These are phyloP conservation scores for Cercophora samala DNA, from an alignment of 495 filamentous ascomycete genomes.

Conservation along the genomic window DNA sequence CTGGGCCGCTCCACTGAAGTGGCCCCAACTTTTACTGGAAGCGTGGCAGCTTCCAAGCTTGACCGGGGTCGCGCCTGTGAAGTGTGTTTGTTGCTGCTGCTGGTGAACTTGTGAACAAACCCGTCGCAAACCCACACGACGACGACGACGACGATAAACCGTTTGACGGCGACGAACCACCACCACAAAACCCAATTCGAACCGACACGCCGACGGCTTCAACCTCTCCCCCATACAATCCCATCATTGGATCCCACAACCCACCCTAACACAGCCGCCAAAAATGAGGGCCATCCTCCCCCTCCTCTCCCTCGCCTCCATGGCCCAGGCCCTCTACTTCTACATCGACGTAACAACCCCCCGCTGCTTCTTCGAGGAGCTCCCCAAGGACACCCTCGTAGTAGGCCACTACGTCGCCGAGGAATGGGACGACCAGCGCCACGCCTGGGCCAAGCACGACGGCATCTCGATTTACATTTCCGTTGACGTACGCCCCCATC, in stretches of 20 bases:
- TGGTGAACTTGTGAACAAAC: neutral
- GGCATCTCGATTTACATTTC: slow-evolving; percentile 81
- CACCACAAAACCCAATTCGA: slow-evolving; percentile 7
- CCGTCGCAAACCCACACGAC: neutral
- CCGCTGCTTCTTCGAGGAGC: slow-evolving; percentile 97
- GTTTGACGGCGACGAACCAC: neutral
- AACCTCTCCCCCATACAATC: neutral
- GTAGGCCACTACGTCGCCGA: slow-evolving; percentile 87
- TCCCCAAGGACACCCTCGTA: slow-evolving; percentile 93
- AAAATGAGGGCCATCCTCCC: slow-evolving; percentile 51
- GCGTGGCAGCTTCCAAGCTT: slow-evolving; percentile 44
- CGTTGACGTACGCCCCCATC: slow-evolving; percentile 60
- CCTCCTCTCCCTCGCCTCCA: slow-evolving; percentile 47
- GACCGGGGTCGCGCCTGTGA: slow-evolving; percentile 15
- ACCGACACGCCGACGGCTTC: slow-evolving; percentile 5
- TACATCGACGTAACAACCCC: slow-evolving; percentile 79
- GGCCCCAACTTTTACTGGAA: slow-evolving; percentile 38
- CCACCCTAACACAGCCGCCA: neutral
- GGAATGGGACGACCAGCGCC: slow-evolving; percentile 65
- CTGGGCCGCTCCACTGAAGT: neutral
- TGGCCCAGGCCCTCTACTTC: slow-evolving; percentile 84
- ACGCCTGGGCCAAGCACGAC: slow-evolving; percentile 64
- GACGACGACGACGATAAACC: neutral
- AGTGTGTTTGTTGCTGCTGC: neutral
- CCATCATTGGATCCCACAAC: neutral